Evolutionary conservation across 768 basidiomycete species (phyloP), one percentile per base, ranked within the genome.

Genomic region (Hebeloma cylindrosporum): DNA sequence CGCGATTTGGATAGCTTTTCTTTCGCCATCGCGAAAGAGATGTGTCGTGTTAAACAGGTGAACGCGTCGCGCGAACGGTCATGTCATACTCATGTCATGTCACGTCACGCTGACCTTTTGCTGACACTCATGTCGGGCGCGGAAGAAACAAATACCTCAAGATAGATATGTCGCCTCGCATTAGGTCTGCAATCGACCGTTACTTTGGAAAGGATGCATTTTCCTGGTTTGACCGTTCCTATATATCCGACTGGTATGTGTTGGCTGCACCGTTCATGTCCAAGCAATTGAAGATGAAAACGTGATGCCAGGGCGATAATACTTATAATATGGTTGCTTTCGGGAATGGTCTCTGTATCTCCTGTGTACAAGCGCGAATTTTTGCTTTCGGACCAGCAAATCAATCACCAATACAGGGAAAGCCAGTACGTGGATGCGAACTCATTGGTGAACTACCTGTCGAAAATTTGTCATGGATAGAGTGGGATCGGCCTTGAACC

Each of bases 161-260:
- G n/a, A n/a, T n/a, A n/a, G n/a, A n/a, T 27, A 56, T 53, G 52
- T 47, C 44, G 13, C 47, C 43, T 21, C n/a, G n/a, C n/a, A n/a
- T 52, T 7, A 38, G 31, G 32, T 13, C 31, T 10, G 10, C 39
- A 3, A 22, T 62, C 9, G 51, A 53, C 10, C 67, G 60, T 16
- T 53, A 64, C 25, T 73, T 72, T 51, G 68, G 66, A 32, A 51
- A 63, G 26, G 67, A 68, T 30, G 52, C 73, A 25, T 47, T 75
- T 17, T 63, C 67, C 33, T 75, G 74, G 74, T 60, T 69, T 29
- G 66, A 72, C 50, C 59, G 61, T 45, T 69, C 74, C 8, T 83
- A 82, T 55, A 17, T 72, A 8, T 40, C 72, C 4, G 83, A 85
- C 57, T 85, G 83, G 82, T 77, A 55, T 53, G 56, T 38, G 27